Evolutionary conservation across 2,329 filamentous ascomycete species (phyloP), one percentile per base, ranked within the genome.

Genomic region (Xylaria sp.): DNA sequence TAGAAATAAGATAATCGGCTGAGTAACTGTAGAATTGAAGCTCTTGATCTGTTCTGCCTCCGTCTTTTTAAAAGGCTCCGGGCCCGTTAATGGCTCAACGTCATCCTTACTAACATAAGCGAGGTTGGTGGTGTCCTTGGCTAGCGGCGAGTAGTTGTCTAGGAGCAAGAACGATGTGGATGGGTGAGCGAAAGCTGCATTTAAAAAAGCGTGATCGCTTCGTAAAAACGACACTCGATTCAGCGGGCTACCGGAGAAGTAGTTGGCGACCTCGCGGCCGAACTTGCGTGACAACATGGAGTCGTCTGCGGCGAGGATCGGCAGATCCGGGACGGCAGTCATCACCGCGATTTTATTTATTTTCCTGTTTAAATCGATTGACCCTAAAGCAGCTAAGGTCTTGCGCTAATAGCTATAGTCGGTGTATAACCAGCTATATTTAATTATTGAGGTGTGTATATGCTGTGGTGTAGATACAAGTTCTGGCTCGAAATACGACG

Each of bases 181-280:
- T 0, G 90, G 87, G 78, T 92, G 89, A 20, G 83, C 82, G 71
- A 93, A 88, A 4, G 93, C 92, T 31, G 84, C 81, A 38, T 85
- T 85, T 61, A 96, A 86, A 78, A 95, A 96, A n/a, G 79, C 78
- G 73, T 90, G 84, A 79, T 95, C 90, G 53, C 84, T 81, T 54
- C 93, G 90, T 31, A 96, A 84, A 80, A 95, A 96, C 17, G 91
- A 93, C 56, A 94, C 87, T 54, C 93, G 89, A 82, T 96, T 95
- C 66, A 95, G 81, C 6, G 90, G 91, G 63, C 88, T 91, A 73
- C 92, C 91, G 59, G 92, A 89, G 81, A 94, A 96, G 87, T 96
- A 96, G 81, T 95, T 96, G 77, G 90, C 87, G 70, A 93, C 85
- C 81, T 95, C 93, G 73, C 88, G 90, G 80, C 93, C 93, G 81